Base-by-base conservation (phyloP, 176 grass and related monocot species). In the Zea luxurians region DNA sequence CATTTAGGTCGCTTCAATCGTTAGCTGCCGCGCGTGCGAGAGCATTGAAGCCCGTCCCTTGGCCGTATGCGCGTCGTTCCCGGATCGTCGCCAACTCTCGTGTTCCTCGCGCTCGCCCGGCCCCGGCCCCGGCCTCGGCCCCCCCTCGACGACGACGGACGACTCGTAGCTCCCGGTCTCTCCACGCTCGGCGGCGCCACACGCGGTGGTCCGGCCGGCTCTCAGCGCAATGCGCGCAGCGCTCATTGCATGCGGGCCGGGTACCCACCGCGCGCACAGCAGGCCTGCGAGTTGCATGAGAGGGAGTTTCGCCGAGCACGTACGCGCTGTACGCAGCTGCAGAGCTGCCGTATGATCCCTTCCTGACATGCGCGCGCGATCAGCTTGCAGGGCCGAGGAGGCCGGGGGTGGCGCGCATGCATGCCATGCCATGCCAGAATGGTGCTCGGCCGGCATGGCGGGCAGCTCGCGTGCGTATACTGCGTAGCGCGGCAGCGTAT, bases 281-380 rank as follows among this genome's bases (percentile, higher is more conserved):
- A 5, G 10, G 45, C 79, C 46, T 18, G 16, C 34, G 8, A 5
- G n/a, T 40, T 40, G 4, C 41, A 13, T 61, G 16, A 37, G 83
- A 72, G 76, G 66, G 43, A 66, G 34, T 74, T 79, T 79, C 76
- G 83, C 83, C 48, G 81, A 74, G 20, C 7, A 34, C 37, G 47
- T 41, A 46, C 47, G 47, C 10, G 47, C 47, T 48, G 47, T 4
- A 48, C 47, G 47, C 47, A 48, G 46, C 46, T 1, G 48, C 11
- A 13, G 48, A 4, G n/a, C n/a, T 16, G 13, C 13, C 49, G 15
- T 20, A 58, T 42, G 70, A 7, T 27, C 50, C 21, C 37, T 41
- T 7, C 5, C 27, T 44, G 61, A 18, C 80, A 13, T 17, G n/a
- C 45, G n/a, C 49, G 47, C 13, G 74, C 2, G 75, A 65, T 65